phyloP scores from a whole-genome alignment of 1,284 basidiomycete species.

The Anthracocystis walkeri region DNA sequence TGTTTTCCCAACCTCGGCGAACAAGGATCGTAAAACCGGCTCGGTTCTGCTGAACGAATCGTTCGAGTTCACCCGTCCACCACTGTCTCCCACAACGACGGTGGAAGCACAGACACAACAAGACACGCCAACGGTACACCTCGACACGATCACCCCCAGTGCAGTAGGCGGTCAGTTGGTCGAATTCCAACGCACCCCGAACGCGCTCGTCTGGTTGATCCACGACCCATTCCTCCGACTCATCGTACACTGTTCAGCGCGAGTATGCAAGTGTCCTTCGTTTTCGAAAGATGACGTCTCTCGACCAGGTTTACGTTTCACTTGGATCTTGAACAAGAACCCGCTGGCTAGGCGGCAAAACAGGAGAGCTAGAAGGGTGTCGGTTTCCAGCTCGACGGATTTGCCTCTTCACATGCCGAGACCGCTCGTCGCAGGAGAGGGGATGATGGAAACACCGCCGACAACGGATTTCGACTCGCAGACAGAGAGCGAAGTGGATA shows the following conservation, averaged over 20 bases:
- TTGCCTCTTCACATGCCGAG: background rate
- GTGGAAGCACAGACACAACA: background rate
- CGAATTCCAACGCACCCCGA: slow-evolving; percentile 57
- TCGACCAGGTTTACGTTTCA: slow-evolving; percentile 23
- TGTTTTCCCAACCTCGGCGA: slow-evolving; percentile 7
- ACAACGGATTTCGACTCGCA: slow-evolving; percentile 51
- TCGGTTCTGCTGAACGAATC: slow-evolving; percentile 17
- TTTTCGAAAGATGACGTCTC: slow-evolving; percentile 54
- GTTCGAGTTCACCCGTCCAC: slow-evolving; percentile 20
- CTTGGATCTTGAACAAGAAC: slow-evolving; percentile 63
- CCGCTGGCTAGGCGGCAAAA: slow-evolving; percentile 40
- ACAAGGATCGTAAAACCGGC: slow-evolving; percentile 15
- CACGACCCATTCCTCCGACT: slow-evolving; percentile 57
- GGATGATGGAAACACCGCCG: slow-evolving; percentile 47
- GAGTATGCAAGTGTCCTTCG: slow-evolving; percentile 51
- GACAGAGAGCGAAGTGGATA: slow-evolving; percentile 37
- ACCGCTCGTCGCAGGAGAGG: background rate
- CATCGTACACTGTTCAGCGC: slow-evolving; percentile 62
- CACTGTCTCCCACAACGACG: background rate
- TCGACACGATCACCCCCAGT: slow-evolving; percentile 3
- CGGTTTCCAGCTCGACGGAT: slow-evolving; percentile 15
- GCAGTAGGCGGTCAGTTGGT: slow-evolving; percentile 23
- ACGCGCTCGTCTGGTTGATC: slow-evolving; percentile 58
- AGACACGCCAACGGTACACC: slow-evolving; percentile 5
- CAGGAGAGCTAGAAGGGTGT: slow-evolving; percentile 29